phyloP scores from a whole-genome alignment of 768 basidiomycete genomes.

The Pleurotus platypus region DNA sequence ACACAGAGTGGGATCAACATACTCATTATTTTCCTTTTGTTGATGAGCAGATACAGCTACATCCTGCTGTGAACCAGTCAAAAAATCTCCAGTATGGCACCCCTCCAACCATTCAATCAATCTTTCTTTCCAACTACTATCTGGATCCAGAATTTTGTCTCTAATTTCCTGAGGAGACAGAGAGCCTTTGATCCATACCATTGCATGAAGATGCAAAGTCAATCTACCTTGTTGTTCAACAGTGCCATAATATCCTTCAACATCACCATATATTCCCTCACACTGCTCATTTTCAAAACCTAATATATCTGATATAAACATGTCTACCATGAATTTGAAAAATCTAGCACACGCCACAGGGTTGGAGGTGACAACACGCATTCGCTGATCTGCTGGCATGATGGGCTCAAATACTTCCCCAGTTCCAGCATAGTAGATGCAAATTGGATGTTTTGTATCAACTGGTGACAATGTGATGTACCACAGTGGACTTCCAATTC shows the following conservation, averaged over 20 bases:
- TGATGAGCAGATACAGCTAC: background rate
- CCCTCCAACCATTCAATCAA: slow-evolving; percentile 1
- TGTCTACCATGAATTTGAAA: too few relatives aligned
- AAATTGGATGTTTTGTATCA: background rate
- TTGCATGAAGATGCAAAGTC: slow-evolving; percentile 25
- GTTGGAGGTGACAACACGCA: too few relatives aligned
- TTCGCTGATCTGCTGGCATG: slow-evolving; percentile 11
- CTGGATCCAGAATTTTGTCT: slow-evolving; percentile 17
- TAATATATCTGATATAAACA: slow-evolving; percentile 20
- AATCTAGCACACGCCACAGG: too few relatives aligned
- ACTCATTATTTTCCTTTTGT: too few relatives aligned
- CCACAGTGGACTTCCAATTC: slow-evolving; percentile 11
- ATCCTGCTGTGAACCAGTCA: background rate
- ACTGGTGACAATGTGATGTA: background rate
- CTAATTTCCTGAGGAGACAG: slow-evolving; percentile 28
- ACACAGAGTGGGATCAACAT: too few relatives aligned
- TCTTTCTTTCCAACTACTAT: slow-evolving; percentile 11
- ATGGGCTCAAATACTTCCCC: slow-evolving; percentile 8
- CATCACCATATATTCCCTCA: slow-evolving; percentile 17
- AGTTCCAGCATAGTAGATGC: slow-evolving; percentile 18
- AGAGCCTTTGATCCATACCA: slow-evolving; percentile 24
- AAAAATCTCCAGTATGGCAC: slow-evolving; percentile 13
- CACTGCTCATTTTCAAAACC: slow-evolving; percentile 9
- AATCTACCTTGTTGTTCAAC: slow-evolving; percentile 28
- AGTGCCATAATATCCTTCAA: slow-evolving; percentile 23